Conservation (phyloP, 257 asterid species). For the Fraxinus pennsylvanica region DNA sequence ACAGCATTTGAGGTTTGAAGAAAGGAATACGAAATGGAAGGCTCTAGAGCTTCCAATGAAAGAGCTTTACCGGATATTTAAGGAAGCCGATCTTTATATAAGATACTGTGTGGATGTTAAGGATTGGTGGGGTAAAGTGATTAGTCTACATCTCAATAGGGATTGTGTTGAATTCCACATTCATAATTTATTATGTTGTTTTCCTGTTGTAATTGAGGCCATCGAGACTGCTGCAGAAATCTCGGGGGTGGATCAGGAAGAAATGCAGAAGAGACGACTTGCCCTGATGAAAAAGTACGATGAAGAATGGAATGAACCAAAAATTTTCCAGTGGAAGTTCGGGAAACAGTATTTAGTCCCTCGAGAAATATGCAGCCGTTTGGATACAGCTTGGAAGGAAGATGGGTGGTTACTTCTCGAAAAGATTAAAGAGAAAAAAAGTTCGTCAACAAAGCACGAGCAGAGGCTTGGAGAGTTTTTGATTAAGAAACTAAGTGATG, state of each 20-base stretch:
- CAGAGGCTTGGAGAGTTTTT: constrained; percentile 52
- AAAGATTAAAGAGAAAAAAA: constrained; percentile 43
- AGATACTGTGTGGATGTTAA: constrained; percentile 63
- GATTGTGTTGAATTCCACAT: constrained; percentile 73
- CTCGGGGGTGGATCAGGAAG: constrained; percentile 64
- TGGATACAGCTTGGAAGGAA: constrained; percentile 66
- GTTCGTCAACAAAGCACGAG: constrained; percentile 39
- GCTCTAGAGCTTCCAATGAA: constrained; percentile 76
- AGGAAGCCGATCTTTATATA: constrained; percentile 67
- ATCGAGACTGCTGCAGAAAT: constrained; percentile 80
- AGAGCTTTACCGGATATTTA: constrained; percentile 67
- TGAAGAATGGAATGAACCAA: constrained; percentile 49
- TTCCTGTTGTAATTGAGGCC: constrained; percentile 84
- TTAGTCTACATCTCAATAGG: constrained; percentile 63
- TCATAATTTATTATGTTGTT: constrained; percentile 74
- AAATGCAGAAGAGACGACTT: constrained; percentile 55
- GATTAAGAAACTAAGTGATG: constrained; percentile 46
- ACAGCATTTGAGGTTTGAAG: constrained; percentile 65
- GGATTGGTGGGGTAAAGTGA: constrained; percentile 86
- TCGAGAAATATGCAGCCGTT: constrained; percentile 44
- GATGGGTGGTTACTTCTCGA: constrained; percentile 67
- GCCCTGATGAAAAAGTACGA: constrained; percentile 63
- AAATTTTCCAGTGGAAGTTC: constrained; percentile 61
- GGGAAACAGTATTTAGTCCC: constrained; percentile 74
- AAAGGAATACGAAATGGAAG: constrained; percentile 68